Evolutionary conservation across 345 rosid genomes (phyloP).

Genomic region (Sisymbrium altissimum): DNA sequence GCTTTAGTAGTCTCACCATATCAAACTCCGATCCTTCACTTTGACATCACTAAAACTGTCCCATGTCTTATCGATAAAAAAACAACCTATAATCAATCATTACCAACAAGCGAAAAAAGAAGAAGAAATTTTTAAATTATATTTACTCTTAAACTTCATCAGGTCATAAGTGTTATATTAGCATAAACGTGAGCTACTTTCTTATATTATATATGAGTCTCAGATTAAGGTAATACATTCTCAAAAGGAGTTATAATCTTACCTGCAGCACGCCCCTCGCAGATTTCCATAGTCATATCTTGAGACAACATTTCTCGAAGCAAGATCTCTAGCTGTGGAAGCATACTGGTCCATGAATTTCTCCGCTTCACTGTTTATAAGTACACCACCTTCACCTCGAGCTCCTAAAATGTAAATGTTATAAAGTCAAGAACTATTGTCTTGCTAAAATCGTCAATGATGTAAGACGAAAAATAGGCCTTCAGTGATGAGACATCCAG

Average conservation of each 20-base stretch:
- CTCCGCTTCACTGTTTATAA: slow-evolving; percentile 90
- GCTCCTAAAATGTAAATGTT: slow-evolving; percentile 54
- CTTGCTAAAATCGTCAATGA: background rate
- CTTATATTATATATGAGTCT: background rate
- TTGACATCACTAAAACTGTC: slow-evolving; percentile 82
- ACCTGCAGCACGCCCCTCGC: slow-evolving; percentile 98
- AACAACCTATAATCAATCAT: slow-evolving; percentile 59
- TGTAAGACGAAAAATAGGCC: slow-evolving; percentile 42
- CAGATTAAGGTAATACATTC: background rate
- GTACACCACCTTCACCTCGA: slow-evolving; percentile 98
- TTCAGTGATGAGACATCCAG: slow-evolving; percentile 94
- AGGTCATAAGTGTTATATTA: background rate
- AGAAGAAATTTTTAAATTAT: background rate
- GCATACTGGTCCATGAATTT: slow-evolving; percentile 97
- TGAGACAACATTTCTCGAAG: slow-evolving; percentile 96
- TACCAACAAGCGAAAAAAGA: background rate
- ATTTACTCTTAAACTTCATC: too few species aligned
- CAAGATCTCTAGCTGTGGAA: slow-evolving; percentile 98
- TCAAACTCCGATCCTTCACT: slow-evolving; percentile 72
- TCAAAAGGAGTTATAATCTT: slow-evolving; percentile 23
- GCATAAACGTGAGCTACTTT: too few species aligned
- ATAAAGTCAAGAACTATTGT: background rate
- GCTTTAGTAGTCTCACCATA: slow-evolving; percentile 52
- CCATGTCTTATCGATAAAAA: slow-evolving; percentile 75
- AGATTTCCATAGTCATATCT: slow-evolving; percentile 98